Base-by-base conservation (phyloP, 1,284 basidiomycete genomes). In the Neonothopanus nambi region DNA sequence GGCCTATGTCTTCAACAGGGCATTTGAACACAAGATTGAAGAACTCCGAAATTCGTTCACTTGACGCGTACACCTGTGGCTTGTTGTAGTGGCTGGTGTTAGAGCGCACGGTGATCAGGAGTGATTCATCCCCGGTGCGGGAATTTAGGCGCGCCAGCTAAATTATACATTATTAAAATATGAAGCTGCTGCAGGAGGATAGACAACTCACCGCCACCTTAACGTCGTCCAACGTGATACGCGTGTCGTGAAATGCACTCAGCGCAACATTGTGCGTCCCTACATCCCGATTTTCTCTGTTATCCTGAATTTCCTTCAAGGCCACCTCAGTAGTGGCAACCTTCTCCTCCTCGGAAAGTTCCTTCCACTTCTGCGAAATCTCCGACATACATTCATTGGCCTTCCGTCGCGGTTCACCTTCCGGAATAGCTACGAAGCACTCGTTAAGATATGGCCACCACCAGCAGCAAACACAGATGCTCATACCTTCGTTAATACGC, bases 91-190 rank as follows among this genome's bases (percentile, higher is more conserved):
- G 26, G 28, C 57, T 35, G 11, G 37, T 21, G n/a, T n/a, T n/a
- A n/a, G n/a, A n/a, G n/a, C n/a, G n/a, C n/a, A n/a, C n/a, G 23
- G 46, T 43, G 24, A 57, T 50, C 5, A 58, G 40, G 8, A 56
- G 17, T 7, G 15, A 13, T 40, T 58, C 51, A 12, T 44, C 43
- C 13, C 57, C 55, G n/a, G 55, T 58, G 9, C 57, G 50, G 15
- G 33, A 21, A 47, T 53, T 40, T 13, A 58, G 48, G 12, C 43
- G 18, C 13, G 46, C 13, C 13, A 58, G 36, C 57, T 58, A 4
- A 23, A n/a, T 13, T 11, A 39, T 24, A 5, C 28, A 43, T 13
- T 21, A 35, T 15, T 51, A 17, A 24, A 36, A n/a, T 24, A 15
- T 18, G 3, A 12, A n/a, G 23, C 11, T 13, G 21, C 35, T 37